phyloP scores from a whole-genome alignment of 139 green algal species.

The Chlorella sorokiniana region DNA sequence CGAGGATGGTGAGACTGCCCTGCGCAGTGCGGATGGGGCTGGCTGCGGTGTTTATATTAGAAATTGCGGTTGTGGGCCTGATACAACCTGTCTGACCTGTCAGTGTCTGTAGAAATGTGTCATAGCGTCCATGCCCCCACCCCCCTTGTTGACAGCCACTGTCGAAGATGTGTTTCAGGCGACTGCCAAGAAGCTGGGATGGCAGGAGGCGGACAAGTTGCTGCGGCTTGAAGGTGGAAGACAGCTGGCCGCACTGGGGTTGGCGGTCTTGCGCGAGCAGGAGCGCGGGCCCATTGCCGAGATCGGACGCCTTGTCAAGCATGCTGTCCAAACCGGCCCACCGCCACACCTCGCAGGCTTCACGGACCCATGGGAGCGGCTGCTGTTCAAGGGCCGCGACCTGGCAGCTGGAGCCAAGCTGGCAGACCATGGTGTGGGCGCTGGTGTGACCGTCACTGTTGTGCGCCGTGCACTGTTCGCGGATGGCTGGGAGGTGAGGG shows the following conservation, averaged over 20 bases:
- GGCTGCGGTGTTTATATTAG: neutral
- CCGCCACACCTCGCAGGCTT: conserved; percentile 40
- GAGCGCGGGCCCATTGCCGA: too few relatives aligned
- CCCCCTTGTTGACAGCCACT: too few relatives aligned
- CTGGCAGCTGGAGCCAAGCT: conserved; percentile 25
- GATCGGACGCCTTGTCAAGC: too few relatives aligned
- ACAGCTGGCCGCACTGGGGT: too few relatives aligned
- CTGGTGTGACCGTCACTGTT: conserved; percentile 29
- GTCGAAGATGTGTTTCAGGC: conserved; percentile 31
- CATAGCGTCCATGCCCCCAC: neutral
- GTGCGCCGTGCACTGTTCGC: conserved; percentile 48
- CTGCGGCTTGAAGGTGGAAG: conserved; percentile 47
- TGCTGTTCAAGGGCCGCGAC: conserved; percentile 45
- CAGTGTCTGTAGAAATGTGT: too few relatives aligned
- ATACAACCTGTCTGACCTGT: neutral
- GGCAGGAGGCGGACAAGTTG: conserved; percentile 34
- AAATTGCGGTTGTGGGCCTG: too few relatives aligned
- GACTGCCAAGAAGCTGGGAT: conserved; percentile 32
- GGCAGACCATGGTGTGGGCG: conserved; percentile 34
- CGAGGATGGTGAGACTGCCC: neutral
- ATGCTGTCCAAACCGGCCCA: neutral
- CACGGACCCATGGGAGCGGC: conserved; percentile 51
- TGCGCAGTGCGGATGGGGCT: neutral
- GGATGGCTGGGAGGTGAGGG: conserved; percentile 47
- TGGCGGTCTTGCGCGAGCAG: too few relatives aligned